Base-by-base conservation (phyloP, 768 basidiomycete species). In the Leucogyrophana mollusca region DNA sequence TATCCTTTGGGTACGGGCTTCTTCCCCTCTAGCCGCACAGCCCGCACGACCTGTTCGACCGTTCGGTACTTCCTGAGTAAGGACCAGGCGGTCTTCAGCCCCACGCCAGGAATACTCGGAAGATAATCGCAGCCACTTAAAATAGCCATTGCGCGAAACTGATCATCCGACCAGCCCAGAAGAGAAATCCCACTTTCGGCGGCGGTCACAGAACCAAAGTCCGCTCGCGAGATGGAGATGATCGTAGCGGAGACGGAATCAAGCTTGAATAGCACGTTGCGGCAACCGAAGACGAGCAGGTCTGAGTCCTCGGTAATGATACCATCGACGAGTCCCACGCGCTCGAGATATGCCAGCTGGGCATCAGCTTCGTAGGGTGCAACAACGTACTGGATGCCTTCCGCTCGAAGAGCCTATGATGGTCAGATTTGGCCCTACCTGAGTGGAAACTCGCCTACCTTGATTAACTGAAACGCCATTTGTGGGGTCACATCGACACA, bases 321-420 rank as follows among this genome's bases (percentile, higher is more conserved):
- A 2, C 85, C 96, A 61, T 94, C 87, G 33, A 93, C 90, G 25
- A 89, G 57, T 14, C 91, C 91, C 34, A 73, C 64, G 40, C 80
- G 80, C 60, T 98, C 96, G 35, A 99, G 79, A 67, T 87, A 97
- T 36, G 91, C 87, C 46, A 99, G 79, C 65, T 99, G 96, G 1
- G 96, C 93, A 59, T 99, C 96, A 1, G 96, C 96, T 73, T 99
- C 96, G 65, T 98, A 99, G 0, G 96, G 96, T 4, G 96, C 95
- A 14, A 98, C 96, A 32, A 98, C 73, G 60, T 95, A 96, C 16
- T 77, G 62, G 7, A 98, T 79, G 14, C 71, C 68, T 59, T 96
- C 94, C 9, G 87, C 89, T 39, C 78, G 78, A 24, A 99, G 73
- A 9, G 90, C 94, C 94, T 98, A 54, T 9, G 46, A n/a, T 10